phyloP scores from a whole-genome alignment of 805 yeast genomes.

The Yamadazyma takamatsuzukensis region DNA sequence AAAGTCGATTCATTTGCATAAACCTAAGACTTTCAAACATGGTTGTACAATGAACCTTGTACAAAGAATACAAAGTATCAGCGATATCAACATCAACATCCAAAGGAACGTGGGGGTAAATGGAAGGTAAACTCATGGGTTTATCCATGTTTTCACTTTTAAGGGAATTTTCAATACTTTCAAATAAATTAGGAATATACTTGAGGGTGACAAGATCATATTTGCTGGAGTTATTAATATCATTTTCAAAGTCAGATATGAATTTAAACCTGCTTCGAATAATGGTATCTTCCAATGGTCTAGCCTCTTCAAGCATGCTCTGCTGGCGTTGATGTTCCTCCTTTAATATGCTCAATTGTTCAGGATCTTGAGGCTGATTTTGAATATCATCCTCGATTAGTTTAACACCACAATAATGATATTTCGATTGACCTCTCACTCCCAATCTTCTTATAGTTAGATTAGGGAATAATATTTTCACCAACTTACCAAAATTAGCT shows the following conservation, averaged over 20 bases:
- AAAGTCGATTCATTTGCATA: conserved; percentile 61
- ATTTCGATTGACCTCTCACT: conserved; percentile 74
- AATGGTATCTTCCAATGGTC: no score
- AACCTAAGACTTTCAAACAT: conserved; percentile 64
- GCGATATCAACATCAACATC: conserved; percentile 54
- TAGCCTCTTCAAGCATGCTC: no score
- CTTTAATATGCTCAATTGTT: no score
- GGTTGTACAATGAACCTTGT: conserved; percentile 60
- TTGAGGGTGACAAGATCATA: no score
- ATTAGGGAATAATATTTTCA: conserved; percentile 59
- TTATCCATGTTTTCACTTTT: conserved; percentile 11
- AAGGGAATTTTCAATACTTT: conserved; percentile 15
- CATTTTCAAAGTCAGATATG: no score
- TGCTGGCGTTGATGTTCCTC: no score
- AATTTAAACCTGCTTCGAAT: no score
- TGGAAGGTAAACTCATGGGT: conserved; percentile 30
- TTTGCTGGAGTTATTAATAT: no score
- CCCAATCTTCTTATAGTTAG: conserved; percentile 78
- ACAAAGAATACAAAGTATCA: conserved; percentile 58
- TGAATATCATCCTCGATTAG: conserved; percentile 3
- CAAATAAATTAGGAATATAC: conserved; percentile 29
- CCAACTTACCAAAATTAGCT: conserved; percentile 76
- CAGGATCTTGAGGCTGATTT: no score
- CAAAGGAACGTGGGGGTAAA: conserved; percentile 41
- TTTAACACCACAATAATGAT: conserved; percentile 76